A percentile compares a stretch with the other conserved stretches of the same genome.
These are phyloP conservation scores for Tetrahymena elliotti DNA, from an alignment of 73 alveolate species.

Conservation along the genomic window DNA sequence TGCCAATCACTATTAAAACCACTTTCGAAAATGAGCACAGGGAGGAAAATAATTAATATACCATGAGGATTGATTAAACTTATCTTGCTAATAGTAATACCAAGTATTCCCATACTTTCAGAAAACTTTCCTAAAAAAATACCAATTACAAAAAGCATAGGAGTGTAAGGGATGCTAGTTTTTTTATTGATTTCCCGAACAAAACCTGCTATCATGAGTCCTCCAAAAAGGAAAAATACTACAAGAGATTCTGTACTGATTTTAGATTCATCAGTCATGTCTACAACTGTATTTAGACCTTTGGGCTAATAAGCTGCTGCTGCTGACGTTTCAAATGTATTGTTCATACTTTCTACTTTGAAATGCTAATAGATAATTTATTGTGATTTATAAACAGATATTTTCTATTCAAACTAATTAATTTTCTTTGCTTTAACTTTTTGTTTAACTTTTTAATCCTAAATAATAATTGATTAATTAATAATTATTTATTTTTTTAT, in stretches of 20 bases:
- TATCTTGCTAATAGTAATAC: not conserved
- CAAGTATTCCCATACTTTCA: constrained; percentile 1
- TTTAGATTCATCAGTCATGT: not conserved
- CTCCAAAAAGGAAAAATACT: constrained; percentile 14
- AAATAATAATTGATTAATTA: not conserved
- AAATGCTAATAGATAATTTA: not conserved
- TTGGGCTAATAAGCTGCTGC: not conserved
- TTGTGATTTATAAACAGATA: not conserved
- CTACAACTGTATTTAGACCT: not conserved
- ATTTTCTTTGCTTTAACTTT: not conserved
- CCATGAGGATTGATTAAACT: constrained; percentile 18
- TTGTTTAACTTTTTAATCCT: not conserved
- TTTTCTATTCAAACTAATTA: not conserved
- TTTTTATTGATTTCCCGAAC: constrained; percentile 22
- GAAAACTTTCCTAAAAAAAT: constrained; percentile 18
- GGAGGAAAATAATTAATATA: constrained; percentile 23
- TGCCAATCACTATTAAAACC: constrained; percentile 50
- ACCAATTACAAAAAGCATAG: constrained; percentile 30
- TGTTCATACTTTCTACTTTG: not conserved
- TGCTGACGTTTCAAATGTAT: not conserved
- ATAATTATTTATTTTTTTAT: not conserved
- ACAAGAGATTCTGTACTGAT: constrained; percentile 6
- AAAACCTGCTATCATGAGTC: constrained; percentile 26
- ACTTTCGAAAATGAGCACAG: constrained; percentile 45
- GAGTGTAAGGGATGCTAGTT: constrained; percentile 25